Percentiles rank a stretch among this genome's conserved stretches.
phyloP scores from a whole-genome alignment of 352 stramenopile genomes.

The Sclerospora graminicola region DNA sequence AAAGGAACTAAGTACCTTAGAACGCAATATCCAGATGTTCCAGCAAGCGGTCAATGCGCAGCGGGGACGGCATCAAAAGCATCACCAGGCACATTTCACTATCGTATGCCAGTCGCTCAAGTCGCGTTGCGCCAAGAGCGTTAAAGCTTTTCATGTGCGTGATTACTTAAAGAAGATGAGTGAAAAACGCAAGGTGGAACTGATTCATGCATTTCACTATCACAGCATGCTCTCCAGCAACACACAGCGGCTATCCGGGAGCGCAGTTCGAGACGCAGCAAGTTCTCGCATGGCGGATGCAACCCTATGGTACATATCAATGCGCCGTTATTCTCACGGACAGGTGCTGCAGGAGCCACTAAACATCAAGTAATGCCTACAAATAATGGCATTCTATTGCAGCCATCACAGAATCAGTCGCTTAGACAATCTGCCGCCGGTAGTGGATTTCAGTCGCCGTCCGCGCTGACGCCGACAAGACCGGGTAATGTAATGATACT shows the following conservation, averaged over 20 bases:
- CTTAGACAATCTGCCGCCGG: constrained; percentile 3
- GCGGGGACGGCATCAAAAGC: constrained; percentile 39
- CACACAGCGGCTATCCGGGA: constrained; percentile 62
- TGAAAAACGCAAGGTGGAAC: neutral
- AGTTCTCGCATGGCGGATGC: constrained; percentile 65
- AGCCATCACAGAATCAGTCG: constrained; percentile 14
- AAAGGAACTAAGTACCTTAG: constrained; percentile 49
- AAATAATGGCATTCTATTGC: constrained; percentile 12
- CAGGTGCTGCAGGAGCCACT: constrained; percentile 10
- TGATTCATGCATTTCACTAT: constrained; percentile 4
- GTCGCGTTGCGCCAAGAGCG: constrained; percentile 67
- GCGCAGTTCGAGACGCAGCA: constrained; percentile 63
- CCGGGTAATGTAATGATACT: constrained; percentile 11
- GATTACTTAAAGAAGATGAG: neutral
- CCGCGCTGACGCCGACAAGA: constrained; percentile 9
- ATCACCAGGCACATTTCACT: constrained; percentile 74
- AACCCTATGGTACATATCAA: constrained; percentile 76
- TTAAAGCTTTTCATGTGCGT: constrained; percentile 69
- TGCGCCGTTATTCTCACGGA: constrained; percentile 60
- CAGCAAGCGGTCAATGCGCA: constrained; percentile 46
- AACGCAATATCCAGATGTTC: constrained; percentile 60
- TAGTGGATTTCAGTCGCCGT: constrained; percentile 12
- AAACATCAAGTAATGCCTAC: constrained; percentile 12
- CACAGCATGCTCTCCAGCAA: constrained; percentile 50
- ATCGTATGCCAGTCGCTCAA: constrained; percentile 77